Base-by-base conservation (phyloP, 2,329 filamentous ascomycete species). In the Talaromyces sp. region DNA sequence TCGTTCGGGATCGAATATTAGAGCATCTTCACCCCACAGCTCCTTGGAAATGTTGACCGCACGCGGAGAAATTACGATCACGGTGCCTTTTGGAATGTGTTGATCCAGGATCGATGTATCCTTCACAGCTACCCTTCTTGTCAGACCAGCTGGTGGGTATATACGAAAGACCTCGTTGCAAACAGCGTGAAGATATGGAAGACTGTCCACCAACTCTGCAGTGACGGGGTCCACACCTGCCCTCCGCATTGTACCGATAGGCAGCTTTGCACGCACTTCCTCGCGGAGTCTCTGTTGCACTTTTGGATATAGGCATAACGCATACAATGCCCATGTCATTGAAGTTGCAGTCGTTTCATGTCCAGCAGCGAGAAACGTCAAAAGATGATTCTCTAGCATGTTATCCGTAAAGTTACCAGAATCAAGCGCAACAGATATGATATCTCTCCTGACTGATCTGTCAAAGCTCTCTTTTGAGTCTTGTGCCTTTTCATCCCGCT, bases 361-460 rank as follows among this genome's bases (percentile, higher is more conserved):
- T 25, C 54, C 54, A 0, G 91, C 91, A 0, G 87, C 88, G 5
- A 95, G 82, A 76, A 95, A 94, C 0, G 89, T 94, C 89, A 95
- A 93, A 69, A 93, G 82, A 73, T 96, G 91, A 70, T 94, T 88
- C 36, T 91, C 83, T n/a, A 96, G 82, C 60, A 89, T 85, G 50
- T 90, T 88, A 62, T 94, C 89, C 15, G 76, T 82, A 73, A 95
- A 94, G 5, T 80, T 84, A 51, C 88, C 89, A 37, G 85, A 90
- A 68, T 87, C 82, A 41, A 96, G 77, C 13, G 91, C 90, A 0
- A 93, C 87, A 1, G 87, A 90, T 33, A 96, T 78, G 59, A 96
- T 94, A 70, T 96, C 91, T 8, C 83, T 52, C 15, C 48, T 25
- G 6, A n/a, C 48, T 17, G 43, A 33, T 19, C 17, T n/a, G 10